phyloP scores from a whole-genome alignment of 2,329 filamentous ascomycete genomes.

The Keithomyces neogunnii region DNA sequence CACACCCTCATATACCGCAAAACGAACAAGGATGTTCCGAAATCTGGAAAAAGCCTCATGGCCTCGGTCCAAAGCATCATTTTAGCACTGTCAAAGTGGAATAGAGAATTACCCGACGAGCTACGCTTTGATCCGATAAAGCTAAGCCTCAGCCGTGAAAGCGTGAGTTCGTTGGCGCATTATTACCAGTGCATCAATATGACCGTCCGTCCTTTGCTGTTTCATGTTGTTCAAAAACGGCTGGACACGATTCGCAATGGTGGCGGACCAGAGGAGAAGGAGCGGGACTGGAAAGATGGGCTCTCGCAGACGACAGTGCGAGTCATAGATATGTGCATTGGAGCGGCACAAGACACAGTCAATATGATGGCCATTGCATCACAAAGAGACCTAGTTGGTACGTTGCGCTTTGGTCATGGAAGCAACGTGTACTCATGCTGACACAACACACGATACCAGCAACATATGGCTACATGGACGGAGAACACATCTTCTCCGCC shows the following conservation, averaged over 20 bases:
- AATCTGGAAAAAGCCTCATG: constrained; percentile 38
- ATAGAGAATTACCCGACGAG: constrained; percentile 35
- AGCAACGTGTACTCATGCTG: background rate
- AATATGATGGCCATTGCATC: constrained; percentile 14
- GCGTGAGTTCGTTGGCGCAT: constrained; percentile 42
- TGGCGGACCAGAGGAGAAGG: constrained; percentile 16
- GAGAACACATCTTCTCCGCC: constrained; percentile 46
- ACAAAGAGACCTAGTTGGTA: constrained; percentile 34
- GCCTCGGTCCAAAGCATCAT: constrained; percentile 42
- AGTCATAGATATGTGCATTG: constrained; percentile 44
- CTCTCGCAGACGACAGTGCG: constrained; percentile 38
- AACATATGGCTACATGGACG: constrained; percentile 50
- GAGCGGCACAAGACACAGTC: constrained; percentile 35
- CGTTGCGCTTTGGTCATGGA: constrained; percentile 7
- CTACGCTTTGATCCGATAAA: constrained; percentile 39
- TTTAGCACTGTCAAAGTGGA: constrained; percentile 39
- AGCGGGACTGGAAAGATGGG: constrained; percentile 27
- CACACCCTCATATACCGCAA: constrained; percentile 38
- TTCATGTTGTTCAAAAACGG: constrained; percentile 42
- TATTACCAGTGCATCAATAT: constrained; percentile 52
- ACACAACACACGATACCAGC: constrained; percentile 19
- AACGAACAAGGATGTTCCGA: constrained; percentile 22
- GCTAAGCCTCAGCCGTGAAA: constrained; percentile 38
- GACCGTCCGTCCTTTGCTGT: constrained; percentile 44
- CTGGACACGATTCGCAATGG: constrained; percentile 19